Conservation (phyloP, 176 grass and related monocot genomes). For the Areca catechu region DNA sequence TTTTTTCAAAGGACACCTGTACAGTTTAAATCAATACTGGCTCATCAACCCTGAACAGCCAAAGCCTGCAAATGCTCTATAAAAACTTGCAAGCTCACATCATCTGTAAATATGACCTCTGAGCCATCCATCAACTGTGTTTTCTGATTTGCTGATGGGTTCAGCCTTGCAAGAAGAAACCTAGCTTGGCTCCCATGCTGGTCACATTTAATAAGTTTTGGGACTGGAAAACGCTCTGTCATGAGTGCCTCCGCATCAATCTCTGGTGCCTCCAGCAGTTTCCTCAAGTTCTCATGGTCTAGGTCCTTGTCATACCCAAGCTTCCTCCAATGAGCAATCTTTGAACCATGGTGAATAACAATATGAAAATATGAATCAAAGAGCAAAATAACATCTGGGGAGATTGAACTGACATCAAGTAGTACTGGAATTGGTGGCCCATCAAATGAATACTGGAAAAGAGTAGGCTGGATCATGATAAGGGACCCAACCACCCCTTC, state of each 20-base stretch:
- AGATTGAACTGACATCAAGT: conserved; percentile 86
- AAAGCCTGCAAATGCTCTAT: conserved; percentile 97
- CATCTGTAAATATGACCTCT: conserved; percentile 88
- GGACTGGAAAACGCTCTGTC: conserved; percentile 56
- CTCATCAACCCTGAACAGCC: conserved; percentile 60
- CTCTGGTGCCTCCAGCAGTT: conserved; percentile 90
- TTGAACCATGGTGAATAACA: conserved; percentile 91
- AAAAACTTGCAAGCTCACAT: conserved; percentile 96
- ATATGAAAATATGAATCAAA: conserved; percentile 96
- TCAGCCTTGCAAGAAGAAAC: conserved; percentile 80
- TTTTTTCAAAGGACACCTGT: too few relatives aligned
- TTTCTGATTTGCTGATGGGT: conserved; percentile 97
- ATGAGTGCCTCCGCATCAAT: conserved; percentile 62
- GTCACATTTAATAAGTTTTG: conserved; percentile 90
- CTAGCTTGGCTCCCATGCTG: conserved; percentile 94
- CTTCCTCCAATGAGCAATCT: conserved; percentile 98
- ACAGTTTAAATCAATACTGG: too few relatives aligned
- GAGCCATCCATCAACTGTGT: conserved; percentile 75
- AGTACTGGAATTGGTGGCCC: conserved; percentile 94
- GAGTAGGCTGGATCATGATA: conserved; percentile 96
- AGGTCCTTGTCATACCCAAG: conserved; percentile 77
- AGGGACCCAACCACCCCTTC: conserved; percentile 88
- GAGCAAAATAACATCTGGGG: conserved; percentile 90
- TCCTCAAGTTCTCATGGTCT: conserved; percentile 76
- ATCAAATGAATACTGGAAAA: conserved; percentile 96